Evolutionary conservation across 2,329 filamentous ascomycete species (phyloP), one percentile per base, ranked within the genome.

Genomic region (Penicillium sp.): DNA sequence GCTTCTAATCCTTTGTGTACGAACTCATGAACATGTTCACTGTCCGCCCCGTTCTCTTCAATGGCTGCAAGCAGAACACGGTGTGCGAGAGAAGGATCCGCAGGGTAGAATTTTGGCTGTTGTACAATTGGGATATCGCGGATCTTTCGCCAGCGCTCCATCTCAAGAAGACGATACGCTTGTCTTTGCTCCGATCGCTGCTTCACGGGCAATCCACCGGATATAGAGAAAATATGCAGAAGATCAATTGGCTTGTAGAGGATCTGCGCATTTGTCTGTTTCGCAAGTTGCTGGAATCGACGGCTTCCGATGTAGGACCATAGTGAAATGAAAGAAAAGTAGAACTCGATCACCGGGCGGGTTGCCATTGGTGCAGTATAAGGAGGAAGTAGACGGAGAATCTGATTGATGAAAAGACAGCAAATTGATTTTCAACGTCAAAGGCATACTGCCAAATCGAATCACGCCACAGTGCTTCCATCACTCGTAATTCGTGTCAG

Each of bases 331-430:
- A 69, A 69, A 32, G 66, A 68, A 53, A 70, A 70, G 47, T 67
- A 68, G 29, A 48, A 52, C 31, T 55, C 53, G 16, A 55, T 47
- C 13, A 89, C 85, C 2, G 86, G 75, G 11, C 65, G 76, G 11
- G 13, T 27, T 34, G 46, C 24, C 46, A 49, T 41, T 4, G 4
- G 39, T 27, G 24, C 5, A 27, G 24, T 27, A 27, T 27, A 6
- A 8, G 24, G 8, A 27, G 24, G 2, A 27, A 8, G 5, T 27
- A 8, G 24, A 27, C 24, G 8, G 24, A 27, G 24, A 4, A 27
- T 6, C 2, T 27, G 24, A 27, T 27, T 8, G 24, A 27, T 27
- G 4, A 27, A 27, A 27, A 27, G 24, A 27, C 24, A 6, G 24
- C 5, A 8, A 27, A 27, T 27, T 6, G 8, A 27, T 27, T 6